phyloP scores from a whole-genome alignment of 768 basidiomycete genomes.

The Sistotremastrum suecicum region DNA sequence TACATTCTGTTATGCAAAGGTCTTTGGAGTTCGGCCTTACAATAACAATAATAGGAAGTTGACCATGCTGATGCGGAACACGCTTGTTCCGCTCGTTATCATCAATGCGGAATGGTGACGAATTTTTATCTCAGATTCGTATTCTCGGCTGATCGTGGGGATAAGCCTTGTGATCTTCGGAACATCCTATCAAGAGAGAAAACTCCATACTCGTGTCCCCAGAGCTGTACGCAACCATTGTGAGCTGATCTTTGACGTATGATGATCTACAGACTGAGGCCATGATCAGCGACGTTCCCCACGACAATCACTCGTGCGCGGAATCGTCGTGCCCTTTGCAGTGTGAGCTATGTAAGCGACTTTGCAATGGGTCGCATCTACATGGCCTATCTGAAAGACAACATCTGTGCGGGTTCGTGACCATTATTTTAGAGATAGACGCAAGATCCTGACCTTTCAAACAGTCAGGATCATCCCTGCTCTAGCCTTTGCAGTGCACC shows the following conservation, averaged over 20 bases:
- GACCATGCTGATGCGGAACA: conserved; percentile 36
- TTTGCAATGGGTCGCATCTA: conserved; percentile 37
- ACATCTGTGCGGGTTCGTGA: conserved; percentile 44
- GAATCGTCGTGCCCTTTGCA: conserved; percentile 35
- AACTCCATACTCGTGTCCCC: no score
- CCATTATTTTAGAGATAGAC: background rate
- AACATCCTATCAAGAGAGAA: no score
- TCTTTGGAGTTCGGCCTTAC: no score
- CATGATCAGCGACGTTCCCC: conserved; percentile 26
- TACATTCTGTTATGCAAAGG: no score
- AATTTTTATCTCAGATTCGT: background rate
- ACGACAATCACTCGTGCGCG: conserved; percentile 36
- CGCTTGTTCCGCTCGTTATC: conserved; percentile 35
- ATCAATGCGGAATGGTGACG: conserved; percentile 41
- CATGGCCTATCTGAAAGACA: conserved; percentile 29
- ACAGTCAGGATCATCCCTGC: conserved; percentile 40
- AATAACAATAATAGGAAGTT: conserved; percentile 21
- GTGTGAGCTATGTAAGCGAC: conserved; percentile 41
- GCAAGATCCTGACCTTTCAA: no score
- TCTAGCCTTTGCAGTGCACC: conserved; percentile 24
- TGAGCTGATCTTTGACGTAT: conserved; percentile 19
- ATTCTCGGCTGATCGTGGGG: no score
- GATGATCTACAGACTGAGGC: no score
- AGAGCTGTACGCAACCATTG: no score
- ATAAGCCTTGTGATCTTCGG: no score